phyloP scores from a whole-genome alignment of 164 flowering plant species.

The Magnolia sinica region DNA sequence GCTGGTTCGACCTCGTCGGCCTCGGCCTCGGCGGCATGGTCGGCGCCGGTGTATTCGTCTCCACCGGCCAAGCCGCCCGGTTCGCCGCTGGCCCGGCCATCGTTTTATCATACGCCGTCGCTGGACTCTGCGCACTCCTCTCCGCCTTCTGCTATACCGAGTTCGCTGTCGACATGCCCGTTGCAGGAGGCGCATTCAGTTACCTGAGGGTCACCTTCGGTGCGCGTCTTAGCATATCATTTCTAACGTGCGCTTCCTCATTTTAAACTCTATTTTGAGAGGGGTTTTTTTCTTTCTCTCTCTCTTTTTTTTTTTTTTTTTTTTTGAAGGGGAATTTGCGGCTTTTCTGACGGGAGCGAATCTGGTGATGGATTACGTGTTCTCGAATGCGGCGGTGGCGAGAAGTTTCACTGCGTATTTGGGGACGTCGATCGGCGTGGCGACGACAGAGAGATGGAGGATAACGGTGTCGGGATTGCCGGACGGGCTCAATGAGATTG shows the following conservation, averaged over 20 bases:
- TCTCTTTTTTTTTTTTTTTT: neutral
- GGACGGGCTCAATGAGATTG: conserved; percentile 55
- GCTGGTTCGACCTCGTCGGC: conserved; percentile 76
- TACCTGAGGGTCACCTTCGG: conserved; percentile 88
- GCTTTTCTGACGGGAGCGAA: conserved; percentile 72
- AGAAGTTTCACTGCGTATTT: conserved; percentile 67
- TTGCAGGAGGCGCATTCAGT: conserved; percentile 95
- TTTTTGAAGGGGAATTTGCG: conserved; percentile 58
- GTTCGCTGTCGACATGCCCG: conserved; percentile 90
- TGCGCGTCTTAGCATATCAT: conserved; percentile 16
- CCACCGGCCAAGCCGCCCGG: conserved; percentile 58
- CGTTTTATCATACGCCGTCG: conserved; percentile 74
- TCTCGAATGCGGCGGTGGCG: conserved; percentile 76
- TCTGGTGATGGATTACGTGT: conserved; percentile 69
- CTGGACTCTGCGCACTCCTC: conserved; percentile 85
- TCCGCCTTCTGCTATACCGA: conserved; percentile 95
- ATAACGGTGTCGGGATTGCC: conserved; percentile 40
- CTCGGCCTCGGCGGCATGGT: conserved; percentile 90
- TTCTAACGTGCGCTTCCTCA: neutral
- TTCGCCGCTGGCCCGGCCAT: conserved; percentile 69
- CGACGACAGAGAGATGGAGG: conserved; percentile 46
- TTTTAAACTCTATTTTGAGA: neutral
- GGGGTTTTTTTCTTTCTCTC: neutral
- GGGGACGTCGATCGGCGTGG: conserved; percentile 43
- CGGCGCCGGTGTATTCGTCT: conserved; percentile 87